Base-by-base conservation (phyloP, 495 filamentous ascomycete species). In the Filosporella fistucella region DNA sequence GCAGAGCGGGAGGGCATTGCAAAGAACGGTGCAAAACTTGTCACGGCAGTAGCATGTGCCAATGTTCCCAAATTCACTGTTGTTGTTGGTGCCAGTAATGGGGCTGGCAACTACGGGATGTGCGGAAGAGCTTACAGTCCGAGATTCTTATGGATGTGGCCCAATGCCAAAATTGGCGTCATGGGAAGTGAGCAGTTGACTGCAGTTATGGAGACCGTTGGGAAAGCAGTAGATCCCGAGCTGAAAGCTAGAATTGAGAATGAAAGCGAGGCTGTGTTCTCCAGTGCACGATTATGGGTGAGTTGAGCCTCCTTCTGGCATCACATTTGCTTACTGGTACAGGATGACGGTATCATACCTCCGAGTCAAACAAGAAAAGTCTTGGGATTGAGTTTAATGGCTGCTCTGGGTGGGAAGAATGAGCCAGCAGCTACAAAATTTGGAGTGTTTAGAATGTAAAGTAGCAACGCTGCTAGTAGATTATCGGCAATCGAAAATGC, bases 11-110 rank as follows among this genome's bases (percentile, higher is more conserved):
- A 89, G 42, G 93, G 93, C 6, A 97, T 98, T 55, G 93, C 93
- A 23, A 97, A 97, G 75, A 95, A 98, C 60, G 93, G 93, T 33
- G 93, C 93, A 0, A 97, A 98, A 70, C 76, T 98, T 14, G 93
- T 98, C 7, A 97, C 90, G 7, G 93, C 93, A 2, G 94, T 97
- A 3, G 88, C 90, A 4, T 96, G 91, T 62, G 89, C 91, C 9
- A 84, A 95, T 50, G 93, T 97, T 29, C 94, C 93, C 51, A 98
- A 98, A 64, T 93, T 98, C 58, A 98, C 93, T 0, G 86, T 98
- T 4, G 88, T 98, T 0, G 82, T 97, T 21, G 93, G 93, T 4
- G 84, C 85, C 9, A 90, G 84, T 64, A 96, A 97, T 67, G 94
- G 78, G 45, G 79, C 78, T 2, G 79, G 79, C 10, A 83, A 83